phyloP scores from a whole-genome alignment of 2,329 filamentous ascomycete genomes.

The Trichothecium sympodiale region DNA sequence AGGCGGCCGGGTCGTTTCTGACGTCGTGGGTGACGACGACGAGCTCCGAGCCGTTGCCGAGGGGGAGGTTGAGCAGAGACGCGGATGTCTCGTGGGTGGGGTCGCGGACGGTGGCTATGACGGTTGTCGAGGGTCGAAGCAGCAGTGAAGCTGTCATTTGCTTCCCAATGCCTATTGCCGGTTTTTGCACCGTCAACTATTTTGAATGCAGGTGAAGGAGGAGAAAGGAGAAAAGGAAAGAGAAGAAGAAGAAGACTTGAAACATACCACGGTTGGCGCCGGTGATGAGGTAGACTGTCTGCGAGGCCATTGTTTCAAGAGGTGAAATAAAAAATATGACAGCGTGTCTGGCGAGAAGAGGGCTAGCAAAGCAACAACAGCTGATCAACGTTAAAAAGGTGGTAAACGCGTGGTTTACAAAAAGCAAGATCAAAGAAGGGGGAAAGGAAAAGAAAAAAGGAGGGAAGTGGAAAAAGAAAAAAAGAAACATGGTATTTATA shows the following conservation, averaged over 20 bases:
- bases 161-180: constrained; percentile 7
- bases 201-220: too few relatives aligned
- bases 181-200: too few relatives aligned
- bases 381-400: too few relatives aligned
- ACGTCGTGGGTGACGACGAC: constrained; percentile 22
- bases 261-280: constrained; percentile 7
- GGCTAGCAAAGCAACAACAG: too few relatives aligned
- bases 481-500: too few relatives aligned
- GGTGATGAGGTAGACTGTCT: constrained; percentile 5
- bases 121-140: constrained; percentile 14
- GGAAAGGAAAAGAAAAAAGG: too few relatives aligned
- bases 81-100: constrained; percentile 12
- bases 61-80: constrained; percentile 23
- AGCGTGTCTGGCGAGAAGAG: too few relatives aligned
- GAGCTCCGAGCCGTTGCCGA: constrained; percentile 20
- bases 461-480: too few relatives aligned
- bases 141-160: constrained; percentile 7
- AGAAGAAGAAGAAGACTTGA: too few relatives aligned
- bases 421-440: too few relatives aligned
- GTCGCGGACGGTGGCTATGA: constrained; percentile 28
- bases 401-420: too few relatives aligned
- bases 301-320: neutral
- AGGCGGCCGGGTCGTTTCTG: constrained; percentile 20
- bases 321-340: too few relatives aligned
- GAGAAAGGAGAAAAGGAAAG: neutral